Evolutionary conservation across 805 yeast species (phyloP), one percentile per base, ranked within the genome.

Genomic region (Scheffersomyces ergatensis): DNA sequence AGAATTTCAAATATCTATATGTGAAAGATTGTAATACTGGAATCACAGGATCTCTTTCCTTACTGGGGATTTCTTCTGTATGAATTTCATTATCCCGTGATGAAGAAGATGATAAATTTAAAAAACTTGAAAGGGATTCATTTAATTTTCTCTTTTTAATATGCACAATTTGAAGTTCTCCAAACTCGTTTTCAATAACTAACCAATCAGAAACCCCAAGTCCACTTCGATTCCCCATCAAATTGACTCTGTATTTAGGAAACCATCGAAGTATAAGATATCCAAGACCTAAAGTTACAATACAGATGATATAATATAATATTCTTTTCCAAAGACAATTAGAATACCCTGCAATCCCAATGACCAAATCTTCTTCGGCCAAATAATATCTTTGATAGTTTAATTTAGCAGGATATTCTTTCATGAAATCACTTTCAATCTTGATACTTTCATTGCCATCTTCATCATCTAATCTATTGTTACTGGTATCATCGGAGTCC

Each of bases 281-380:
- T 1, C 82, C 80, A 2, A 89, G 34, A 0, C 99, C 99, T 3
- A 78, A 58, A 0, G 97, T 79, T 2, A 64, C 23, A 0, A 77
- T 38, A 45, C 89, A 83, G 2, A 85, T 43, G 0, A 76, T 12
- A 44, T 77, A 74, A 57, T 83, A 89, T 0, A 75, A 13, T 0
- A 65, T 30, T 4, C 63, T 53, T 45, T 81, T 77, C 48, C 72
- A 39, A 36, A 55, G 55, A 11, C 82, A 76, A 13, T 82, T 77
- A 39, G 62, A 62, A 60, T 87, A 93, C 4, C 98, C 98, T 0
- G 97, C 99, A 46, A 93, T 85, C 46, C 96, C 97, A 44, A 93
- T 78, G 11, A 92, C 92, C 54, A 93, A 69, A 67, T 93, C 99
- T 58, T 93, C 99, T 60, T 93, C 98, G 0, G 97, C 90, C 46